These are phyloP conservation scores for Pyrus communis DNA, from an alignment of 306 rosid species.

Conservation along the genomic window DNA sequence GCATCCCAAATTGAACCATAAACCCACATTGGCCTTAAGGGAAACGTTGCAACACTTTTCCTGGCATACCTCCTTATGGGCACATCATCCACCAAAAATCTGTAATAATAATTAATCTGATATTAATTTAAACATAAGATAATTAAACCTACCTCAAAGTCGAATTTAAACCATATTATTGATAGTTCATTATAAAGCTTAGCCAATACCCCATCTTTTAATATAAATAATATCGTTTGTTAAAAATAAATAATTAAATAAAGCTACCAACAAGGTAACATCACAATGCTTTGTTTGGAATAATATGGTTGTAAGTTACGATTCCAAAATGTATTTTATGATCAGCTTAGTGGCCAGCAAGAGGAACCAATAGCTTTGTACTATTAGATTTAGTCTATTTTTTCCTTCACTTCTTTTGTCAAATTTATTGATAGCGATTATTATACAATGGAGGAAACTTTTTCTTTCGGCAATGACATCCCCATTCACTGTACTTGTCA, in stretches of 20 bases:
- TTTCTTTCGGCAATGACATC: neutral
- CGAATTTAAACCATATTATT: no score
- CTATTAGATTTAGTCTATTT: neutral
- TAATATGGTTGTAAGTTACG: neutral
- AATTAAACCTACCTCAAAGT: neutral
- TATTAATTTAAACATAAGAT: neutral
- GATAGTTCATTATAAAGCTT: no score
- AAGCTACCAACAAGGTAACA: neutral
- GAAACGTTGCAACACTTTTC: constrained; percentile 65
- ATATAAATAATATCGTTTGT: no score
- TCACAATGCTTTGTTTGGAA: neutral
- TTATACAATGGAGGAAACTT: neutral
- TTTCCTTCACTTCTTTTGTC: neutral
- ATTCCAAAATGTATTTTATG: neutral
- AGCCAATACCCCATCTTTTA: no score
- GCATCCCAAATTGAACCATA: constrained; percentile 99
- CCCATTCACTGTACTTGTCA: neutral
- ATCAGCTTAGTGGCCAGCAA: constrained; percentile 4
- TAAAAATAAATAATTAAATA: no score
- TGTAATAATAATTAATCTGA: constrained; percentile 8
- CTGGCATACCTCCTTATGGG: constrained; percentile 87
- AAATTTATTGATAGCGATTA: neutral
- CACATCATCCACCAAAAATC: constrained; percentile 94
- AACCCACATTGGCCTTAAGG: constrained; percentile 90
- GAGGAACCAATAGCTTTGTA: neutral